Evolutionary conservation across 352 stramenopile genomes (phyloP).

Genomic region (Phytophthora sansomeana): DNA sequence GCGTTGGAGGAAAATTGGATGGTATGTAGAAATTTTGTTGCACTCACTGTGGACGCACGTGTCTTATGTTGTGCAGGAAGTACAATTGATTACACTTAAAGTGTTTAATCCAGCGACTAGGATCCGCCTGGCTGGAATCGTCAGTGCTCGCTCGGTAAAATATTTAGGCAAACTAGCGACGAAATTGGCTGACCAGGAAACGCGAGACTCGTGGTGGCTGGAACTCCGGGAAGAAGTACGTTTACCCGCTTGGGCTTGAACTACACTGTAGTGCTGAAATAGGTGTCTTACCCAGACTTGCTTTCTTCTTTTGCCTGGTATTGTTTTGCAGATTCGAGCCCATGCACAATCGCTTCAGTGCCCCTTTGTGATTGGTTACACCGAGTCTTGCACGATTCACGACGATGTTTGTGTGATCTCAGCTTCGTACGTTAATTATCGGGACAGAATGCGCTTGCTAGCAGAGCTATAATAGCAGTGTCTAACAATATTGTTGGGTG

Average conservation of each 20-base stretch:
- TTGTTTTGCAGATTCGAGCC: slow-evolving; percentile 83
- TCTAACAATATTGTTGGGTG: not conserved
- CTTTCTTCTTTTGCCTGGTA: not conserved
- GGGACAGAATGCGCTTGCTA: no score
- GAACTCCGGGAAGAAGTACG: slow-evolving; percentile 95
- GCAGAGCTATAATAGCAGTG: no score
- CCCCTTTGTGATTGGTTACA: slow-evolving; percentile 97
- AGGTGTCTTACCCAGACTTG: no score
- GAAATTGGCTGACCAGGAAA: slow-evolving; percentile 97
- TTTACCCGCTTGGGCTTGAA: not conserved
- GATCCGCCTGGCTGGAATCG: slow-evolving; percentile 84
- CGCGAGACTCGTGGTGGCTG: slow-evolving; percentile 97
- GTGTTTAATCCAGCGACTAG: slow-evolving; percentile 89
- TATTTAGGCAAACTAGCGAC: slow-evolving; percentile 93
- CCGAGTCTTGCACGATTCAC: slow-evolving; percentile 96
- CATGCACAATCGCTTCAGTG: slow-evolving; percentile 97
- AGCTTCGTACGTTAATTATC: slow-evolving; percentile 86
- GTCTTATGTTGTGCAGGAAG: slow-evolving; percentile 66
- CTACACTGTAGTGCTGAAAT: no score
- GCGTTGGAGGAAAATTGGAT: slow-evolving; percentile 18
- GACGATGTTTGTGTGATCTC: slow-evolving; percentile 98
- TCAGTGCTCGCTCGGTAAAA: slow-evolving; percentile 90
- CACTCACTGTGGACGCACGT: slow-evolving; percentile 14
- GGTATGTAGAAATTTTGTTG: not conserved
- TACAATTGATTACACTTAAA: slow-evolving; percentile 95